phyloP scores from a whole-genome alignment of 768 basidiomycete genomes.

The Kwoniella europaea region DNA sequence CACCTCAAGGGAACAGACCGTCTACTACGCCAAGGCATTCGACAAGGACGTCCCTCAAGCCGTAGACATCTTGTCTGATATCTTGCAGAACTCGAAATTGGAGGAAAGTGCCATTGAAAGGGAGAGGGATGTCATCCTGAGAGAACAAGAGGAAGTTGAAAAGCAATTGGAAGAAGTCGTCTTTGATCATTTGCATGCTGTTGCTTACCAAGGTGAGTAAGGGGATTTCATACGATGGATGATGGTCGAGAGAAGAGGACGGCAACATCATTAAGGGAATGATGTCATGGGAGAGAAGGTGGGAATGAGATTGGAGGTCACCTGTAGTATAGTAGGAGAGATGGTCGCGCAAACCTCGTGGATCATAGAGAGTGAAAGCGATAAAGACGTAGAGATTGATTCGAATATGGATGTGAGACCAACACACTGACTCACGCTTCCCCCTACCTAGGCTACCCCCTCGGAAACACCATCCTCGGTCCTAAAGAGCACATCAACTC shows the following conservation, averaged over 20 bases:
- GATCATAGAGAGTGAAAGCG: too few species aligned
- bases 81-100: conserved; percentile 94
- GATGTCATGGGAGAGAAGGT: too few species aligned
- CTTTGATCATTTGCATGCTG: conserved; percentile 94
- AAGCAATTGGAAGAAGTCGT: conserved; percentile 98
- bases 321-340: too few species aligned
- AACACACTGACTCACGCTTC: not conserved
- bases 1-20: conserved; percentile 97
- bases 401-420: not conserved
- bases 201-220: conserved; percentile 89
- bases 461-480: conserved; percentile 96
- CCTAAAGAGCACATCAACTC: conserved; percentile 95
- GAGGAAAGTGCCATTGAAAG: conserved; percentile 85
- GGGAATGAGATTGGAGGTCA: too few species aligned
- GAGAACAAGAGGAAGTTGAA: conserved; percentile 98
- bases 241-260: too few species aligned
- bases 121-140: conserved; percentile 92
- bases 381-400: too few species aligned
- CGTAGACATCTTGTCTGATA: conserved; percentile 97
- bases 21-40: conserved; percentile 99
- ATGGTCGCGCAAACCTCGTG: too few species aligned
- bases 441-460: conserved; percentile 73
- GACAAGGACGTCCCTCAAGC: conserved; percentile 86
- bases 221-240: not conserved
- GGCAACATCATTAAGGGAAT: too few species aligned